Evolutionary conservation across 2,329 filamentous ascomycete genomes (phyloP).

Genomic region (Arthrobotrys megalospora): DNA sequence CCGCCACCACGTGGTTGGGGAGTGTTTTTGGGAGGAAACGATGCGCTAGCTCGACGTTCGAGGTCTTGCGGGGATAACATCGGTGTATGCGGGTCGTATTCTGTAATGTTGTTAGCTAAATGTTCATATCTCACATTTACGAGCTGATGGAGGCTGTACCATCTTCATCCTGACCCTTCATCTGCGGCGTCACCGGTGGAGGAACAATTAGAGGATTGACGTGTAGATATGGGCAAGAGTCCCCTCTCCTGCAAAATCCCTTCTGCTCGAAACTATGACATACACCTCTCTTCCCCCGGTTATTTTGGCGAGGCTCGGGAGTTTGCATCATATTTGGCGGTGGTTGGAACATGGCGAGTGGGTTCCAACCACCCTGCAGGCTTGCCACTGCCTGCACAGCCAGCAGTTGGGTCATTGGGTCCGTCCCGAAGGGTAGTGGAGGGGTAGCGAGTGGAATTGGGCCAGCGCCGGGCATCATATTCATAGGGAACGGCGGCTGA

Average conservation of each 20-base stretch:
- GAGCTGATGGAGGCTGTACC: slow-evolving; percentile 64
- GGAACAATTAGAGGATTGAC: slow-evolving; percentile 43
- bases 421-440: slow-evolving; percentile 63
- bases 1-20: slow-evolving; percentile 60
- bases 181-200: slow-evolving; percentile 11
- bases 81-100: slow-evolving; percentile 75
- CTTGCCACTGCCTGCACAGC: slow-evolving; percentile 71
- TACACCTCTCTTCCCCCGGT: slow-evolving; percentile 49
- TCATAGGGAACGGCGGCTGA: slow-evolving; percentile 63
- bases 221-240: slow-evolving; percentile 79
- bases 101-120: slow-evolving; percentile 63
- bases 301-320: slow-evolving; percentile 14
- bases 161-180: slow-evolving; percentile 56
- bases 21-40: slow-evolving; percentile 39
- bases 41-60: slow-evolving; percentile 45
- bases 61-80: slow-evolving; percentile 65
- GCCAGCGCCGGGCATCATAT: slow-evolving; percentile 10
- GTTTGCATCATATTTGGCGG: slow-evolving; percentile 20
- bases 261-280: slow-evolving; percentile 58
- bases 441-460: slow-evolving; percentile 24
- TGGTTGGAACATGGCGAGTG: slow-evolving; percentile 54
- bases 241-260: slow-evolving; percentile 74
- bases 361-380: slow-evolving; percentile 54
- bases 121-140: neutral
- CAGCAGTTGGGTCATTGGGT: slow-evolving; percentile 75